phyloP scores from a whole-genome alignment of 2,329 filamentous ascomycete genomes.

The Knoxdaviesia proteae region DNA sequence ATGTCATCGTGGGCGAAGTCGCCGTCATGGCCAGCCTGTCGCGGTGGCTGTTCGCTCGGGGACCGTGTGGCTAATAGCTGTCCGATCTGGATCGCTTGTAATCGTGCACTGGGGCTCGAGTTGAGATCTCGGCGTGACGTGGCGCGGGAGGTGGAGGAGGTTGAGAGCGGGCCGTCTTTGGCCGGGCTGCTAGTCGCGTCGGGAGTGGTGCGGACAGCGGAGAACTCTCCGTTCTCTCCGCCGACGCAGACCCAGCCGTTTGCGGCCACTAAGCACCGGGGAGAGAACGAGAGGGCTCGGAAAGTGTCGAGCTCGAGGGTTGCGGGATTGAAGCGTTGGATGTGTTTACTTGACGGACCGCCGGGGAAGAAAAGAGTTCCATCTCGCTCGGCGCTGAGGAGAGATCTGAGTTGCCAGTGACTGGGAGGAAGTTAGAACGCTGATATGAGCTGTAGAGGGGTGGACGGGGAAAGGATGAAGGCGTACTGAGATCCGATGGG shows the following conservation, averaged over 20 bases:
- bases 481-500: slow-evolving; percentile 44
- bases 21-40: too few species aligned
- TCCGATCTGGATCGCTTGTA: too few species aligned
- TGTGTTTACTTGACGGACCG: slow-evolving; percentile 40
- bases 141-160: neutral
- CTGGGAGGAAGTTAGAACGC: slow-evolving; percentile 17
- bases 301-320: slow-evolving; percentile 53
- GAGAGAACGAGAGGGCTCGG: slow-evolving; percentile 47
- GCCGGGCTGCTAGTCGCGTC: neutral
- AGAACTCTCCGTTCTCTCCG: slow-evolving; percentile 73
- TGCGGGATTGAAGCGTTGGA: slow-evolving; percentile 48
- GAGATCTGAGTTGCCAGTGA: slow-evolving; percentile 76
- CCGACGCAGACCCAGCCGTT: slow-evolving; percentile 82
- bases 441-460: neutral
- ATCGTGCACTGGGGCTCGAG: neutral
- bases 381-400: slow-evolving; percentile 61
- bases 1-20: too few species aligned
- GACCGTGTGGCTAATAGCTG: too few species aligned
- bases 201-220: slow-evolving; percentile 43
- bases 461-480: slow-evolving; percentile 5
- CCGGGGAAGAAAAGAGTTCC: slow-evolving; percentile 72
- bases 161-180: neutral
- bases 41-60: too few species aligned
- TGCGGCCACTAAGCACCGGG: slow-evolving; percentile 73
- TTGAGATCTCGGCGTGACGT: neutral